phyloP scores from a whole-genome alignment of 1,139 yeast genomes.

The Taiozyma sp. region DNA sequence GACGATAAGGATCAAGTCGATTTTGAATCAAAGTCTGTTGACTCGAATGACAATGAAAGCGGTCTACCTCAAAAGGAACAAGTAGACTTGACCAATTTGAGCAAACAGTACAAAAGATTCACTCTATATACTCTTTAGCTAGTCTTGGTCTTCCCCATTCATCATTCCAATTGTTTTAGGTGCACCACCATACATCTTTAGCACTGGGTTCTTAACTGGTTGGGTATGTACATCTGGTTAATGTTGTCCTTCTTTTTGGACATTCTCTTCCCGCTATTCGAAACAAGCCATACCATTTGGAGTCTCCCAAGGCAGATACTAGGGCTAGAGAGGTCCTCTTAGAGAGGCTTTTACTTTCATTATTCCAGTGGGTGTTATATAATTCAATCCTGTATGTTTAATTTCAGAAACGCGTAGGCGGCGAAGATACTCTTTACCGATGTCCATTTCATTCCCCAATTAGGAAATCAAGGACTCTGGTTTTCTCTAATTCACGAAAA shows the following conservation, averaged over 20 bases:
- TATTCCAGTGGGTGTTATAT: neutral
- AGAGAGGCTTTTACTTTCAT: neutral
- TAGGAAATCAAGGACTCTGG: constrained; percentile 12
- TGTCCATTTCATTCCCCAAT: constrained; percentile 6
- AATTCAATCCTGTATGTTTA: neutral
- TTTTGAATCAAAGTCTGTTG: neutral
- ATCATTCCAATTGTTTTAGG: constrained; percentile 27
- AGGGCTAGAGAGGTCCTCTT: neutral
- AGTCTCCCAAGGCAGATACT: constrained; percentile 2
- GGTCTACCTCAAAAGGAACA: constrained; percentile 10
- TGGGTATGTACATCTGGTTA: constrained; percentile 29
- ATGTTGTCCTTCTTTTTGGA: constrained; percentile 25
- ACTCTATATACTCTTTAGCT: constrained; percentile 10
- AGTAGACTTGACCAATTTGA: constrained; percentile 9
- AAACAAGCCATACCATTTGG: constrained; percentile 18
- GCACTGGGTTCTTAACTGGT: constrained; percentile 25
- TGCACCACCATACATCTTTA: constrained; percentile 27
- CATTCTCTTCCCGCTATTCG: constrained; percentile 26
- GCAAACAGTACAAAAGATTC: constrained; percentile 16
- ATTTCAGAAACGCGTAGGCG: no score
- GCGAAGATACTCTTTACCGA: neutral
- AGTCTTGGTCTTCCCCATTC: constrained; percentile 18
- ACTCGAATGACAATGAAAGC: constrained; percentile 1
- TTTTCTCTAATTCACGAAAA: neutral
- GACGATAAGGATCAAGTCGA: neutral